Evolutionary conservation across 495 filamentous ascomycete genomes (phyloP), one percentile per base, ranked within the genome.

Genomic region (Margaritispora aquatica): DNA sequence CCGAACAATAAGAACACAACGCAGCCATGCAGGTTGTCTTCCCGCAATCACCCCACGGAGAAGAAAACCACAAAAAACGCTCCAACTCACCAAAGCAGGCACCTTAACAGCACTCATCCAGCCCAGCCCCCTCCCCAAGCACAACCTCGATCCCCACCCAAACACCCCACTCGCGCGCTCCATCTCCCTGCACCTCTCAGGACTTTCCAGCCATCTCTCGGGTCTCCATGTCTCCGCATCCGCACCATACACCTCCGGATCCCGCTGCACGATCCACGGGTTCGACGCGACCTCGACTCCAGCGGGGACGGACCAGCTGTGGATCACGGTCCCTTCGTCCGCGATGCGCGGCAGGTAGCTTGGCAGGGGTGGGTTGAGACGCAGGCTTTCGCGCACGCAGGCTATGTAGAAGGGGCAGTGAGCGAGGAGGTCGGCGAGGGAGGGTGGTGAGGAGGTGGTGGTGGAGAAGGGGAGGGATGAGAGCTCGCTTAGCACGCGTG

Each of bases 381-480:
- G 54, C 1, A 44, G 54, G 21, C 9, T 22, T 47, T 56, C 54
- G 17, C 47, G 44, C 10, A 46, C 54, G 36, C 54, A 56, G 9
- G 54, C 54, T 10, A 56, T 21, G 26, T 56, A 56, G 27, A 53
- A 53, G 23, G 51, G 51, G n/a, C 51, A 53, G 26, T 31, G 27
- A 8, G 21, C 26, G 2, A 53, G 26, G 20, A 53, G 29, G 24
- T 53, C 51, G n/a, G 51, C 51, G n/a, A 26, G 11, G 8, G 29
- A 26, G 24, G 51, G 51, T 2, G 27, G 8, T 4, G 23, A 17
- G 8, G 51, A 53, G 7, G 34, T 5, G 3, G 7, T 8, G 4
- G 24, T 26, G 10, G 24, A 31, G 4, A 19, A 29, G n/a, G 19
- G 21, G 2, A 9, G 24, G 3, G 51, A 2, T 3, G 29, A 20